Percentiles rank a stretch among this genome's conserved stretches.
Conservation (phyloP, 1,284 basidiomycete species). For the Rhodotorula mucilaginosa region DNA sequence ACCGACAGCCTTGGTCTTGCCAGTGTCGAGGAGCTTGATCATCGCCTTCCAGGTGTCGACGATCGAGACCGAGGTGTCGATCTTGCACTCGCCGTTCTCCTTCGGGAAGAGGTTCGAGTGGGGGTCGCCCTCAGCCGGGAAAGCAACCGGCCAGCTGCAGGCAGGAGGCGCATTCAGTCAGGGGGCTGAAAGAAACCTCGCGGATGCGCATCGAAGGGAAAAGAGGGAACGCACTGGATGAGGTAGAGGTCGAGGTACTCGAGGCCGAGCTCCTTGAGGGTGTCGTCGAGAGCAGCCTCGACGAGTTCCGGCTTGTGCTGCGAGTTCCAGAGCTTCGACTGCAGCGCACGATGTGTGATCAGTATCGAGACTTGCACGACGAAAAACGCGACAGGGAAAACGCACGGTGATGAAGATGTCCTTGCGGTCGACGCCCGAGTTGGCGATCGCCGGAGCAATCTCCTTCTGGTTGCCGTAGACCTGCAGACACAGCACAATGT, state of each 20-base stretch:
- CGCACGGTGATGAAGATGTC: constrained; percentile 48
- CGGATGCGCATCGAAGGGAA: background rate
- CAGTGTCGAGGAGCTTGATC: constrained; percentile 58
- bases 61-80: constrained; percentile 63
- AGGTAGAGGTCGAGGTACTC: constrained; percentile 50
- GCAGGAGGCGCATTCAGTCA: constrained; percentile 52
- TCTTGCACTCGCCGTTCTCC: constrained; percentile 54
- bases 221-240: constrained; percentile 6
- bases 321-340: constrained; percentile 21
- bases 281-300: constrained; percentile 49
- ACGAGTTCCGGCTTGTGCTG: constrained; percentile 39
- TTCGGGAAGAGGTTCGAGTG: constrained; percentile 55
- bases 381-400: background rate
- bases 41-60: constrained; percentile 81
- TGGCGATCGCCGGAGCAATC: constrained; percentile 3
- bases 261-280: constrained; percentile 49
- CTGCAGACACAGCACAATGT: background rate
- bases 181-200: too few species aligned
- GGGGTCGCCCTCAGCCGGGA: constrained; percentile 41
- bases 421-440: constrained; percentile 45
- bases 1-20: constrained; percentile 36
- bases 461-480: constrained; percentile 29
- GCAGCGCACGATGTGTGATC: background rate
- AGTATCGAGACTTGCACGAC: background rate
- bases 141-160: constrained; percentile 76